Percentiles rank a stretch among this genome's conserved stretches.
Conservation (phyloP, 495 filamentous ascomycete species). For the Trypethelium eluteriae region DNA sequence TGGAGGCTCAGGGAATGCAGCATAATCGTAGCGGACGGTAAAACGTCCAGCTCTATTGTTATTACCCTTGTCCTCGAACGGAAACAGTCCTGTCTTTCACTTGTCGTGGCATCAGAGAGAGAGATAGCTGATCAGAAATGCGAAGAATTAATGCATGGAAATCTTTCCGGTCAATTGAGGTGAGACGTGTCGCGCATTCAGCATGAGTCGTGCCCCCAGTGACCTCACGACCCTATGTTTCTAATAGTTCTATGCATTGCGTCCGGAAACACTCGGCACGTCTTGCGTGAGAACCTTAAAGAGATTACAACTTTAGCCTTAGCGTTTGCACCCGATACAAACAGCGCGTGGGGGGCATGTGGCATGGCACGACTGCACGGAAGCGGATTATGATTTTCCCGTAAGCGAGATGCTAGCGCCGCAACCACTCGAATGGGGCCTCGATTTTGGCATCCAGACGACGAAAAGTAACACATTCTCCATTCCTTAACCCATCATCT, state of each 20-base stretch:
- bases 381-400: background rate
- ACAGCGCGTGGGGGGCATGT: no score
- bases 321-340: no score
- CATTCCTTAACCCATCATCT: background rate
- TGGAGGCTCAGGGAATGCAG: background rate
- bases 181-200: background rate
- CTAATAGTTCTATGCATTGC: no score
- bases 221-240: no score
- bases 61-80: background rate
- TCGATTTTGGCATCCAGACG: background rate
- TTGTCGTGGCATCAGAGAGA: background rate
- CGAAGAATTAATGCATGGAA: background rate
- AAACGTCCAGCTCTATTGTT: background rate
- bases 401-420: conserved; percentile 8
- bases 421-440: conserved; percentile 5
- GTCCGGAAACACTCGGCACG: no score
- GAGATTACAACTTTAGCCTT: no score
- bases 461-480: background rate
- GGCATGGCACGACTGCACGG: background rate
- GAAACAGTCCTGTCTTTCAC: background rate
- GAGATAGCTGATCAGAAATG: conserved; percentile 2
- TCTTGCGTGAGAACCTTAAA: no score
- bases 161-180: background rate
- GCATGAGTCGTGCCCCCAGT: background rate
- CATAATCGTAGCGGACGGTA: background rate